phyloP scores from a whole-genome alignment of 106 monocot genomes.

The Apostasia shenzhenica region DNA sequence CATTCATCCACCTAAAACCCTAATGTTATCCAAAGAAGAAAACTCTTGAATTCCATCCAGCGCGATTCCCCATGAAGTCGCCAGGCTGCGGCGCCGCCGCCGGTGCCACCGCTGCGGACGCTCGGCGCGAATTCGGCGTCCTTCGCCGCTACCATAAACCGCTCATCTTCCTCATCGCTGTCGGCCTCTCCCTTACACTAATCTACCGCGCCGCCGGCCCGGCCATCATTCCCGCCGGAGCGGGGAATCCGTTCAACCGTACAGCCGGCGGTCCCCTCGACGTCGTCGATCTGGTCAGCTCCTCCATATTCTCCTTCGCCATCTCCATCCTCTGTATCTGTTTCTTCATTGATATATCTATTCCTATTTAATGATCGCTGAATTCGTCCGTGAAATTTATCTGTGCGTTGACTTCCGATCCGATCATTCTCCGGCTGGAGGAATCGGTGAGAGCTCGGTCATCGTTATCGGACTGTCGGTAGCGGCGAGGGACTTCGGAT shows the following conservation, averaged over 20 bases:
- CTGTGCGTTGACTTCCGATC: neutral
- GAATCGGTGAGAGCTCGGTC: too few species aligned
- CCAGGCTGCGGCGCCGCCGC: too few species aligned
- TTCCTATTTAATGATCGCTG: neutral
- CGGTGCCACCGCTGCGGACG: too few species aligned
- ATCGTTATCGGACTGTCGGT: too few species aligned
- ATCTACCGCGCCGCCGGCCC: neutral
- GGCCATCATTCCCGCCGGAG: neutral
- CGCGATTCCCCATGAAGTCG: too few species aligned
- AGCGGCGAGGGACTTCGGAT: too few species aligned
- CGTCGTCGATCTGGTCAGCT: conserved; percentile 7
- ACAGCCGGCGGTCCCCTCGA: neutral
- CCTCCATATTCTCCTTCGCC: too few species aligned
- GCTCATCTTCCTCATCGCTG: neutral
- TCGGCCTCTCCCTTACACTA: neutral
- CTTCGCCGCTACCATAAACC: neutral
- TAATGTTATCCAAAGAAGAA: too few species aligned
- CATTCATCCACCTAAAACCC: too few species aligned
- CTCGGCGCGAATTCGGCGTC: neutral
- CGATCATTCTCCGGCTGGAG: neutral
- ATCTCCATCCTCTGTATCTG: too few species aligned
- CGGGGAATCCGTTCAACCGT: neutral
- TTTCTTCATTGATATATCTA: neutral
- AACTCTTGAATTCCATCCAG: too few species aligned
- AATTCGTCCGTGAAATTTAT: neutral